Conservation (phyloP, 225 moss, liverwort and hornwort species). For the Marchantia paleacea region DNA sequence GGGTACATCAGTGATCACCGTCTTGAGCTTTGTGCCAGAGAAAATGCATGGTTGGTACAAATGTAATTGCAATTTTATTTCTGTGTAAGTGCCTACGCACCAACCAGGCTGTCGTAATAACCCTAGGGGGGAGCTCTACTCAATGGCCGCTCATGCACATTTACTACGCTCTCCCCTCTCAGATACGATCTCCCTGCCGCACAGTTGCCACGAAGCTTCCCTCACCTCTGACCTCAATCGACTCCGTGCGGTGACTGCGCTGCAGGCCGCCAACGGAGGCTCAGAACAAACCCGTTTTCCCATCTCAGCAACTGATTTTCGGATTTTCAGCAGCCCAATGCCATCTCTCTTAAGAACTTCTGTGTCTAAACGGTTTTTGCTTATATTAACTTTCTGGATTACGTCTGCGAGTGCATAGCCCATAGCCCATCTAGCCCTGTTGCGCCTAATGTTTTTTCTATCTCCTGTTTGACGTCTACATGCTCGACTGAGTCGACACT, state of each 20-base stretch:
- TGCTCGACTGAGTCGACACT: neutral
- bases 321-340: neutral
- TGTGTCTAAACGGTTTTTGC: conserved; percentile 3
- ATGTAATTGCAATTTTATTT: conserved; percentile 12
- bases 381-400: neutral
- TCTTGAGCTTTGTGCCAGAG: conserved; percentile 7
- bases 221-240: neutral
- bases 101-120: conserved; percentile 17
- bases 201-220: neutral
- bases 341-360: neutral
- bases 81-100: neutral
- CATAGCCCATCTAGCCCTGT: neutral
- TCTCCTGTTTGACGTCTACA: neutral
- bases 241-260: neutral
- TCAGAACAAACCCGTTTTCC: too few species aligned
- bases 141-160: conserved; percentile 5
- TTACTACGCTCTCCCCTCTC: conserved; percentile 3
- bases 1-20: neutral
- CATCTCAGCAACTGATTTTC: neutral
- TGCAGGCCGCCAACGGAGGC: too few species aligned
- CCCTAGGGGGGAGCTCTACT: neutral
- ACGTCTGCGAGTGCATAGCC: neutral
- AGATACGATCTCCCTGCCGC: neutral
- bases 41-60: conserved; percentile 18
- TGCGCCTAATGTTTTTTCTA: neutral